Evolutionary conservation across 352 stramenopile genomes (phyloP).

Genomic region (Phytophthora aleatoria): DNA sequence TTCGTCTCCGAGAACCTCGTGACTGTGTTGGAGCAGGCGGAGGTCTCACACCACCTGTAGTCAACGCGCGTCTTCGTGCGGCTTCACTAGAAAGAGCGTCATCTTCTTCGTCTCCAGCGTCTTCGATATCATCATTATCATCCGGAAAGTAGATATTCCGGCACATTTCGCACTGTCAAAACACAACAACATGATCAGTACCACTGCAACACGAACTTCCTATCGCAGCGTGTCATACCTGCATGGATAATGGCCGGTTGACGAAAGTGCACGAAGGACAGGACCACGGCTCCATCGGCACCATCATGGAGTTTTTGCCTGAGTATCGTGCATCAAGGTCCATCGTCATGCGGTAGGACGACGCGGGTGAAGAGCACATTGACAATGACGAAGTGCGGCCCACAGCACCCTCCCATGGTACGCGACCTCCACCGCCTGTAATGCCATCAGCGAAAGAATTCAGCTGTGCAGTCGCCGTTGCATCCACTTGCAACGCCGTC

Average conservation of each 20-base stretch:
- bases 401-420: constrained; percentile 41
- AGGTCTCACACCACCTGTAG: constrained; percentile 14
- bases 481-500: constrained; percentile 86
- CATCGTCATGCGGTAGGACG: constrained; percentile 55
- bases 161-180: constrained; percentile 52
- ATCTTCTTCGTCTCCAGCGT: constrained; percentile 29
- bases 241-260: constrained; percentile 56
- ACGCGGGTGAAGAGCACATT: constrained; percentile 35
- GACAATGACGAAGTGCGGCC: constrained; percentile 40
- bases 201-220: not conserved
- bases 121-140: constrained; percentile 30
- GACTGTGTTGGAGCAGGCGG: constrained; percentile 10
- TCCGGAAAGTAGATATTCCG: constrained; percentile 47
- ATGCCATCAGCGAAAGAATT: constrained; percentile 30
- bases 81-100: constrained; percentile 14
- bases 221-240: constrained; percentile 44
- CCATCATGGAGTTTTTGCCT: constrained; percentile 41
- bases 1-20: constrained; percentile 20
- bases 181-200: constrained; percentile 17
- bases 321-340: constrained; percentile 62
- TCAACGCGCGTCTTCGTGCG: constrained; percentile 32
- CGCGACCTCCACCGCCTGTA: constrained; percentile 37
- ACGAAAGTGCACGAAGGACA: constrained; percentile 73
- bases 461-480: constrained; percentile 23
- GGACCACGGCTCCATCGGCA: constrained; percentile 57